These are phyloP conservation scores for Metarhizium robertsii DNA, from an alignment of 2,329 filamentous ascomycete genomes.

Conservation along the genomic window DNA sequence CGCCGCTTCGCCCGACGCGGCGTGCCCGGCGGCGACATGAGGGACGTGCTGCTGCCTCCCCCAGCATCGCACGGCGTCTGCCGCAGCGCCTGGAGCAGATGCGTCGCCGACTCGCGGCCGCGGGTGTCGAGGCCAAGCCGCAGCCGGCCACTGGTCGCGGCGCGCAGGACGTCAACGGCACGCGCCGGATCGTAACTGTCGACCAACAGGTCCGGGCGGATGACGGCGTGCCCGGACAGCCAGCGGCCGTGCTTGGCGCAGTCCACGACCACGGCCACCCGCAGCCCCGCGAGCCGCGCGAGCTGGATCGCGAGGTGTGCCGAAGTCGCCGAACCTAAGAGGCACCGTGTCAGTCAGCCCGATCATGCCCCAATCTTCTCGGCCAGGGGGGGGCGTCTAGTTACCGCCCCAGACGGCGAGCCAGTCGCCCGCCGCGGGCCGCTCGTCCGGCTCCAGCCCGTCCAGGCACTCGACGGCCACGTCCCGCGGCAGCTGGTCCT, in stretches of 20 bases:
- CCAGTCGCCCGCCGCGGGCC: slow-evolving; percentile 55
- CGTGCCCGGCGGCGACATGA: slow-evolving; percentile 28
- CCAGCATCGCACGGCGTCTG: slow-evolving; percentile 8
- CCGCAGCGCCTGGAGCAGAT: slow-evolving; percentile 45
- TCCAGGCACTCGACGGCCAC: slow-evolving; percentile 54
- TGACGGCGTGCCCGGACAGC: slow-evolving; percentile 35
- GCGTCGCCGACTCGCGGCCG: slow-evolving; percentile 52
- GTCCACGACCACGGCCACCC: slow-evolving; percentile 59
- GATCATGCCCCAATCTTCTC: neutral
- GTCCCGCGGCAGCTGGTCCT: slow-evolving; percentile 46
- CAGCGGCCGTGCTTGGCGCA: slow-evolving; percentile 14
- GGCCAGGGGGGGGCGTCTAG: no score
- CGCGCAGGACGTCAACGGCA: slow-evolving; percentile 53
- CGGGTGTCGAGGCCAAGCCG: slow-evolving; percentile 62
- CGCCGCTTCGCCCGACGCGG: slow-evolving; percentile 17
- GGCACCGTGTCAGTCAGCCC: neutral
- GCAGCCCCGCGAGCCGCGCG: slow-evolving; percentile 55
- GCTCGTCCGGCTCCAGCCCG: slow-evolving; percentile 40
- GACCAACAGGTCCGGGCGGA: slow-evolving; percentile 52
- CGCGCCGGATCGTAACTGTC: slow-evolving; percentile 52
- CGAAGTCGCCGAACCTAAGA: slow-evolving; percentile 54
- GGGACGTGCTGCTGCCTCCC: slow-evolving; percentile 8
- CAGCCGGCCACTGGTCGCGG: slow-evolving; percentile 45
- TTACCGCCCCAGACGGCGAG: slow-evolving; percentile 64
- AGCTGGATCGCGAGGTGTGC: slow-evolving; percentile 59